Base-by-base conservation (phyloP, 208 protist species). In the Wallacemonas sp. region DNA sequence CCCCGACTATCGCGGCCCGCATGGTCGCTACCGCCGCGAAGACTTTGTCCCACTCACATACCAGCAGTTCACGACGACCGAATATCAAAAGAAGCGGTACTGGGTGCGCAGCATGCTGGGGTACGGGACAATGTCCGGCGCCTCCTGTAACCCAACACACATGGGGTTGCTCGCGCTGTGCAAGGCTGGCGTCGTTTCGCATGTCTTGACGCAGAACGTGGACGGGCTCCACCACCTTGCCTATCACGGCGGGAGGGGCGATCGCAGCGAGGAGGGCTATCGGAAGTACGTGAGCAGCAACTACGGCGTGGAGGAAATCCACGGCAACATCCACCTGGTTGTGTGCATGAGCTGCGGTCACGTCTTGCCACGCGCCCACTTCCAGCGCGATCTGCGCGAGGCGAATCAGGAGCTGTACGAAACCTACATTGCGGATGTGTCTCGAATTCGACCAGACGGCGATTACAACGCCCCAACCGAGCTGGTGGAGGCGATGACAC, bases 201-300 rank as follows among this genome's bases (percentile, higher is more conserved):
- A 82, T 47, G 65, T 94, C 3, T 32, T 94, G 16, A 93, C 88
- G 0, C 88, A 94, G 38, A 94, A 94, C 47, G 86, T 94, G 1
- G 88, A 94, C 49, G 83, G 88, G 1, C 76, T 94, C n/a, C 88
- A 94, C 67, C 85, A 91, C 67, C 83, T 88, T 27, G 83, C 83
- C 9, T 68, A 67, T 1, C 72, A 88, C 54, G 87, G 83, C 30
- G 83, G 83, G 1, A 43, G 68, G 3, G 76, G 79, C 2, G 79
- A 80, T 24, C 44, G 32, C 19, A 54, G 47, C 4, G 72, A 73
- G 33, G 65, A 36, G 21, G 71, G 68, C 14, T 69, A 69, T 32
- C 52, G 63, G 34, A 78, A 78, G 70, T 88, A 88, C 76, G 79
- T 71, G n/a, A 69, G 49, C 0, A 88, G 83, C 43, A 26, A 74